phyloP scores from a whole-genome alignment of 352 stramenopile genomes.

The Phytophthora cryptogea region DNA sequence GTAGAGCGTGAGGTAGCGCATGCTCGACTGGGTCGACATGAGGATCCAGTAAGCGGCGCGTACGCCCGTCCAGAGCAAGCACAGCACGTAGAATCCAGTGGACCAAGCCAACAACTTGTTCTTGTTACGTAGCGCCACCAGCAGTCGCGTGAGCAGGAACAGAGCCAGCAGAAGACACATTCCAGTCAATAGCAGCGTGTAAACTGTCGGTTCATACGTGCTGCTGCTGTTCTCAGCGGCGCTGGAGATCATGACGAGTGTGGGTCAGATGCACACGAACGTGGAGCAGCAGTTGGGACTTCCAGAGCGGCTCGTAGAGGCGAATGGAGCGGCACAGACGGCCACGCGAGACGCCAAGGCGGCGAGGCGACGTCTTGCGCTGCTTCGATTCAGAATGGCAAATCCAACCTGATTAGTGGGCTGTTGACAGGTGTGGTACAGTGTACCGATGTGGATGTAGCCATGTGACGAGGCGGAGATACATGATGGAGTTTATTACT shows the following conservation, averaged over 20 bases:
- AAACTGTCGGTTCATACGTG: slow-evolving; percentile 61
- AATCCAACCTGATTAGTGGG: too few relatives aligned
- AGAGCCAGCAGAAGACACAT: slow-evolving; percentile 80
- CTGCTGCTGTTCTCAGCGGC: slow-evolving; percentile 34
- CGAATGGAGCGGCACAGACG: slow-evolving; percentile 4
- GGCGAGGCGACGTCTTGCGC: neutral
- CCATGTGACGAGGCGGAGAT: slow-evolving; percentile 22
- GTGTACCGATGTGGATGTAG: slow-evolving; percentile 2
- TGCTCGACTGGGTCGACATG: slow-evolving; percentile 71
- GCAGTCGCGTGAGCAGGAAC: slow-evolving; percentile 72
- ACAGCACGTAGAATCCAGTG: slow-evolving; percentile 81
- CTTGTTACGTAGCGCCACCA: slow-evolving; percentile 71
- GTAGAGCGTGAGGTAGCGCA: slow-evolving; percentile 85
- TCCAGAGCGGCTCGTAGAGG: slow-evolving; percentile 1
- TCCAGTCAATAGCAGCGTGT: slow-evolving; percentile 76
- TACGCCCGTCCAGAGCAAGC: slow-evolving; percentile 82
- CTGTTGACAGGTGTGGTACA: slow-evolving; percentile 10
- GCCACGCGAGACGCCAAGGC: slow-evolving; percentile 2
- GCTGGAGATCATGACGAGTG: slow-evolving; percentile 14
- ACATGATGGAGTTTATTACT: neutral
- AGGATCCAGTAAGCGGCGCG: slow-evolving; percentile 85
- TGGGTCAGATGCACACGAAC: neutral
- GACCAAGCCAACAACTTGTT: slow-evolving; percentile 88
- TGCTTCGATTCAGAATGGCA: slow-evolving; percentile 18
- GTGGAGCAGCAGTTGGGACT: slow-evolving; percentile 2